These are phyloP conservation scores for Zizania latifolia DNA, from an alignment of 176 grass and related monocot species.

Conservation along the genomic window DNA sequence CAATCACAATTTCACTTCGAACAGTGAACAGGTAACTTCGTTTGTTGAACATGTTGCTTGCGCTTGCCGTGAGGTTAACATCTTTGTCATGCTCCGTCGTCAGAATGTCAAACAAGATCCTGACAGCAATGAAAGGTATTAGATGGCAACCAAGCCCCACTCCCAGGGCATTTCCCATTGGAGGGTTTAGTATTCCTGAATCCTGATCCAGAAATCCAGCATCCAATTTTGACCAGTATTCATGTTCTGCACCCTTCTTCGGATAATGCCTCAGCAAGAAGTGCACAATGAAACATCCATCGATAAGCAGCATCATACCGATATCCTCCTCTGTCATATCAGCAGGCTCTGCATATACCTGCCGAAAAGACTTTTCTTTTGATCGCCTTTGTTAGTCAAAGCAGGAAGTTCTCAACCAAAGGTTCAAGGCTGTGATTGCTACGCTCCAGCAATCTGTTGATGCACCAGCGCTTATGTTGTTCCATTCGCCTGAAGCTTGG, in stretches of 20 bases:
- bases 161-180: conserved; percentile 29
- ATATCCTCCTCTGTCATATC: conserved; percentile 10
- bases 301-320: conserved; percentile 10
- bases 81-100: background rate
- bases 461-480: background rate
- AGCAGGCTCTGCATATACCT: background rate
- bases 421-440: conserved; percentile 1
- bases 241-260: background rate
- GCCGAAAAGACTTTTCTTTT: background rate
- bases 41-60: conserved; percentile 11
- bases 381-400: background rate
- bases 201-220: background rate
- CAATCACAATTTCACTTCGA: too few relatives aligned
- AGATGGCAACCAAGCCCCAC: conserved; percentile 13
- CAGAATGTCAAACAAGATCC: conserved; percentile 21
- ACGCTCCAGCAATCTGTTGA: background rate
- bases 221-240: conserved; percentile 2
- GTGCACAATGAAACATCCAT: conserved; percentile 20
- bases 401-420: background rate
- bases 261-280: background rate
- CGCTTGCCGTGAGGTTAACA: background rate
- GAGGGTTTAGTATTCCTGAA: conserved; percentile 1
- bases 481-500: conserved; percentile 8
- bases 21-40: too few relatives aligned
- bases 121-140: conserved; percentile 14